phyloP scores from a whole-genome alignment of 805 yeast species.

The Allodekkera sacchari region DNA sequence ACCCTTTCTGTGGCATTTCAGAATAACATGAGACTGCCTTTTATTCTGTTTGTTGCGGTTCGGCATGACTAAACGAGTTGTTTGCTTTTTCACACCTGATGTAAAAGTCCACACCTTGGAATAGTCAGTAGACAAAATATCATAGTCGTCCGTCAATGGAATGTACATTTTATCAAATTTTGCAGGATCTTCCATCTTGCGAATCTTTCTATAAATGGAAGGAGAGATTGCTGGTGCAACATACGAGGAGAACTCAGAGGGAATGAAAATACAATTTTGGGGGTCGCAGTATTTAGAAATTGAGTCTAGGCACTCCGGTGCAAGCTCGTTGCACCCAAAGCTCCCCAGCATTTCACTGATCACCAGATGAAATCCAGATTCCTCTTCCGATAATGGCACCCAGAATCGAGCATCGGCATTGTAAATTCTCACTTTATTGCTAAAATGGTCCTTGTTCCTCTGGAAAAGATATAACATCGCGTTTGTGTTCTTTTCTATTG shows the following conservation, averaged over 20 bases:
- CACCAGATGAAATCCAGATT: conserved; percentile 42
- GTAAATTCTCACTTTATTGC: conserved; percentile 38
- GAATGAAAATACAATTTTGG: conserved; percentile 50
- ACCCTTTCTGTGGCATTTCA: conserved; percentile 40
- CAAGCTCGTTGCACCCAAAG: conserved; percentile 84
- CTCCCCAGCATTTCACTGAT: conserved; percentile 84
- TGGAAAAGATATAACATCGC: conserved; percentile 45
- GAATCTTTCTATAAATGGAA: conserved; percentile 29
- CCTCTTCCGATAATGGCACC: conserved; percentile 20
- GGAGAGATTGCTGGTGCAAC: conserved; percentile 66
- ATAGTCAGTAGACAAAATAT: conserved; percentile 36
- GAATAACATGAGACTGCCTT: conserved; percentile 18
- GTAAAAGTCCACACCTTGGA: conserved; percentile 52
- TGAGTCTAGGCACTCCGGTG: conserved; percentile 68
- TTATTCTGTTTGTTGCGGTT: conserved; percentile 13
- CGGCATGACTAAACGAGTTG: background rate
- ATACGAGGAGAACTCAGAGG: conserved; percentile 48
- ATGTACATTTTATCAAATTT: conserved; percentile 20
- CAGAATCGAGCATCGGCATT: conserved; percentile 52
- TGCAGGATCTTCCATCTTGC: conserved; percentile 1
- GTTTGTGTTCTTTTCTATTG: conserved; percentile 65
- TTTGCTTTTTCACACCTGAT: conserved; percentile 1
- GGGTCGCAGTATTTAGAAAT: conserved; percentile 34
- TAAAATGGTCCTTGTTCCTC: conserved; percentile 48
- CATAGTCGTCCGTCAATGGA: conserved; percentile 26